Evolutionary conservation across 1,284 basidiomycete species (phyloP).

Genomic region (Meira nashicola): DNA sequence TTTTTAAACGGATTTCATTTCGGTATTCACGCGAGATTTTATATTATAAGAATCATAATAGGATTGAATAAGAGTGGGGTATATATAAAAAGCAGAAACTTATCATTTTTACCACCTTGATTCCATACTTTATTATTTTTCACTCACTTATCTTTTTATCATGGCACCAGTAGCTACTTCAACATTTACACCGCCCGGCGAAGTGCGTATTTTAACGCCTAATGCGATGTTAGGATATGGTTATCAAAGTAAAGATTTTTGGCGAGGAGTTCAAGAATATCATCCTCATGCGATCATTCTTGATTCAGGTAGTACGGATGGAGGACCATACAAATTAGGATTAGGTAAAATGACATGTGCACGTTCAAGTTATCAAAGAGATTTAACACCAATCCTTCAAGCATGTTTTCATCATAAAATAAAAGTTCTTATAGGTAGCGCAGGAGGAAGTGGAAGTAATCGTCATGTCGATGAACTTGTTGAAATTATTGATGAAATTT

Average conservation of each 20-base stretch:
- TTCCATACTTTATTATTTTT: no score
- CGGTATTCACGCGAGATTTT: no score
- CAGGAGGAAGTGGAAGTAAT: conserved; percentile 2
- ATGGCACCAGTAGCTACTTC: no score
- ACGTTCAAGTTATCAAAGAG: conserved; percentile 1
- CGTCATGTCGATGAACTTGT: background rate
- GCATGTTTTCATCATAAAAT: background rate
- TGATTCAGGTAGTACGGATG: conserved; percentile 1
- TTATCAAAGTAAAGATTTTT: background rate
- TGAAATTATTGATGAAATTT: background rate
- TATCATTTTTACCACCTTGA: no score
- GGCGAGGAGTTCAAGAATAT: background rate
- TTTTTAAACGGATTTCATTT: no score
- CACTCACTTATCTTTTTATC: no score
- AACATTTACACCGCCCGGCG: no score
- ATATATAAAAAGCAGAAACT: no score
- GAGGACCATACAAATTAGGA: conserved; percentile 1
- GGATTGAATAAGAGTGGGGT: no score
- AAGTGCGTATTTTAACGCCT: no score
- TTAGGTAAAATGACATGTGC: background rate
- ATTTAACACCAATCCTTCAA: background rate
- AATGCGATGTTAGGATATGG: background rate
- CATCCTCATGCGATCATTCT: conserved; percentile 2
- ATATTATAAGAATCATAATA: no score
- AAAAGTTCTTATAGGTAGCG: conserved; percentile 1